Base-by-base conservation (phyloP, 257 asterid species). In the Salvia splendens region DNA sequence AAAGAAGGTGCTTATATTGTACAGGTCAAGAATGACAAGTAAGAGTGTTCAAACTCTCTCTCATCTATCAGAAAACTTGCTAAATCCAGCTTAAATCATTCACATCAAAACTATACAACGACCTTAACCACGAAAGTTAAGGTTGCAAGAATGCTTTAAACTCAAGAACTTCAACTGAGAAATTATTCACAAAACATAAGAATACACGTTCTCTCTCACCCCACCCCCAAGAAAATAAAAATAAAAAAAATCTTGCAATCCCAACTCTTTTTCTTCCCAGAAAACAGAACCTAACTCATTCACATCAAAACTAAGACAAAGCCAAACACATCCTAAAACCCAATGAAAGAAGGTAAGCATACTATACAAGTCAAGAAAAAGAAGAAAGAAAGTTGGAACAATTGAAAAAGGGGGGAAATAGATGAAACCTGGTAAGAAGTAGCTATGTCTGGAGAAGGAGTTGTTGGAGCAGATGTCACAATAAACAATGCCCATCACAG, bases 401-500 rank as follows among this genome's bases (percentile, higher is more conserved):
- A n/a, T n/a, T n/a, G n/a, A 32, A 51, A 17, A 17, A 51, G 4
- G 30, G 30, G 16, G 14, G 0, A 46, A 1, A 15, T 14, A 49
- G 56, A 2, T 12, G 62, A 9, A 56, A 92, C 98, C 98, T 80
- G 96, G 95, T 78, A 92, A 76, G 89, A 87, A 92, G 86, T 84
- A 92, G 88, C 98, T 87, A 75, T 89, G 95, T 61, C 61, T 84
- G 81, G 98, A 89, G 87, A 92, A 92, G 85, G 93, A 77, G 79
- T 86, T 84, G 67, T 87, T 87, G 83, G 89, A 83, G 89, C 98
- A 92, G 82, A 81, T 82, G 70, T 92, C 98, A 54, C 98, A 92
- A 61, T 89, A 92, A 46, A 92, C 98, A 85, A 89, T 83, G n/a
- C 98, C 98, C 97, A 92, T 87, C 43, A 92, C 98, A 35, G 92